Conservation (phyloP, 371 early-diverging fungal species). For the Syncephalis plumigaleata region DNA sequence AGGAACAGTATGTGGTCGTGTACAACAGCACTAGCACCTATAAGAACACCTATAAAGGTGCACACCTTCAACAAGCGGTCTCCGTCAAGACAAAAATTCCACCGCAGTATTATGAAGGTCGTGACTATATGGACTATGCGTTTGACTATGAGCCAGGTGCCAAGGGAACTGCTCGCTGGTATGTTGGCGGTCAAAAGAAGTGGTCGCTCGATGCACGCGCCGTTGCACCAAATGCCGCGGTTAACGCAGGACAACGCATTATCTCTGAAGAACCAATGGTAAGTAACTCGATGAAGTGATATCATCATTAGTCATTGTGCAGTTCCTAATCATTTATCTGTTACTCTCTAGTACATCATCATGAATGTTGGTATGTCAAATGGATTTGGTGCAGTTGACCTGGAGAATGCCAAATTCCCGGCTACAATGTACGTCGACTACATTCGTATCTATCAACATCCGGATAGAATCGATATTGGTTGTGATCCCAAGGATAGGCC, state of each 20-base stretch:
- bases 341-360: slow-evolving; percentile 4
- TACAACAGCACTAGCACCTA: neutral
- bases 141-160: slow-evolving; percentile 5
- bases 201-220: slow-evolving; percentile 4
- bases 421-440: slow-evolving; percentile 24
- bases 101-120: neutral
- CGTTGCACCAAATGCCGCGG: neutral
- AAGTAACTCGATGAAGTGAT: too few species aligned
- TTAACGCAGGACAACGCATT: slow-evolving; percentile 2
- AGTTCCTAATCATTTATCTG: too few species aligned
- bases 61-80: slow-evolving; percentile 3
- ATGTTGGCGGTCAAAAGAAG: slow-evolving; percentile 1
- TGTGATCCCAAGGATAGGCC: slow-evolving; percentile 28
- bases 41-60: slow-evolving; percentile 3
- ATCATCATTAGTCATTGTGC: too few species aligned
- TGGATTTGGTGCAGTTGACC: slow-evolving; percentile 15
- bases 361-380: slow-evolving; percentile 24
- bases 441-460: slow-evolving; percentile 27
- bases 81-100: slow-evolving; percentile 2
- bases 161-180: slow-evolving; percentile 4
- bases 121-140: neutral
- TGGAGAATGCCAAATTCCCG: slow-evolving; percentile 15
- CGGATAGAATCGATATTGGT: slow-evolving; percentile 22
- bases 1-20: neutral
- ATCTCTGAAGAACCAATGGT: slow-evolving; percentile 7